Evolutionary conservation across 2,329 filamentous ascomycete species (phyloP), one percentile per base, ranked within the genome.

Genomic region (Coniochaeta prunicola): DNA sequence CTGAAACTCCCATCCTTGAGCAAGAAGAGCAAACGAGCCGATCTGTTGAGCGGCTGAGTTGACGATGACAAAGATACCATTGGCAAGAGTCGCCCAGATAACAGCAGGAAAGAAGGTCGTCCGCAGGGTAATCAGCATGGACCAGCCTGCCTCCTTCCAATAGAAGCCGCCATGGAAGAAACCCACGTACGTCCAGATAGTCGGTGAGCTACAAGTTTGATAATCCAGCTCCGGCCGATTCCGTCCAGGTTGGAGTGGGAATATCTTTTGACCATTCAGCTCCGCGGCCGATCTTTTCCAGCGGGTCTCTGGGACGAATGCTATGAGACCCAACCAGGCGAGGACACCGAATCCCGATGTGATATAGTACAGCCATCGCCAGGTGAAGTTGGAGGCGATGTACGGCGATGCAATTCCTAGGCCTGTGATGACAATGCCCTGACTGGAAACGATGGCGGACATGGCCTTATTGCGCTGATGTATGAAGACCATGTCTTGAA

Each of bases 401-500:
- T 65, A 66, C 3, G 69, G 71, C 15, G 65, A 65, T 1, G 64
- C 64, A 1, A 69, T 67, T 26, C 68, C 68, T 8, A 71, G 62
- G 5, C 61, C 66, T 2, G 70, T 68, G 42, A 70, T 66, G 15
- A 71, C 61, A 12, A 73, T 21, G 4, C 70, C 71, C 64, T 66
- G 66, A n/a, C 59, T 61, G 15, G 63, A 60, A 15, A 70, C 63
- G 21, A 73, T 63, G 6, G 67, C 63, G 10, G 71, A 68, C 40
- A 73, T 67, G 12, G 68, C 72, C 57, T 64, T 64, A 60, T 71
- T 72, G 4, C 73, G 67, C 65, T 75, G 67, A 58, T 75, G 73
- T 19, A 74, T 67, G 33, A 75, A 75, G 48, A 73, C 68, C 40
- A 75, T 67, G 42, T 75, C 73, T 64, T 74, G 72, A 1, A 73